A percentile compares a stretch with the other conserved stretches of the same genome.
phyloP scores from a whole-genome alignment of 2,329 filamentous ascomycete species.

The Remersonia thermophila region DNA sequence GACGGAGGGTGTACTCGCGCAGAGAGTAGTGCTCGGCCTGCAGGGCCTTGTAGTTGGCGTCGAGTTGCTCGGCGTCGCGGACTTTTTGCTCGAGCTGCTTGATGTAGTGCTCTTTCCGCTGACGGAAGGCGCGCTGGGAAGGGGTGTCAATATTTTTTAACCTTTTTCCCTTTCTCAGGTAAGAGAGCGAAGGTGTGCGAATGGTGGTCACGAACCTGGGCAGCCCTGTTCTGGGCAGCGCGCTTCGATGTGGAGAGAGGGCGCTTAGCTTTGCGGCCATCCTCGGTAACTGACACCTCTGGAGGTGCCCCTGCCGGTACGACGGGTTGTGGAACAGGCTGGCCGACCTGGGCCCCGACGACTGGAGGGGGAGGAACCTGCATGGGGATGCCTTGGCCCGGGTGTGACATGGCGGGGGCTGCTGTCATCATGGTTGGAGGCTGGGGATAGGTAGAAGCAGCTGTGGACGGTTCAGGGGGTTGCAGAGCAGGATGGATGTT shows the following conservation, averaged over 20 bases:
- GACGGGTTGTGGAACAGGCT: not conserved
- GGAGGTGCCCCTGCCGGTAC: constrained; percentile 20
- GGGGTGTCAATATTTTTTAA: too few species aligned
- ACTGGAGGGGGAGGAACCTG: not conserved
- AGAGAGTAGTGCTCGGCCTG: constrained; percentile 84
- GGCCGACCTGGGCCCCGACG: not conserved
- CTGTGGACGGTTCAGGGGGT: too few species aligned
- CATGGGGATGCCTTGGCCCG: constrained; percentile 17
- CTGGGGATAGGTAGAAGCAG: too few species aligned
- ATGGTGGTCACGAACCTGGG: constrained; percentile 56
- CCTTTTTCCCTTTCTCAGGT: too few species aligned
- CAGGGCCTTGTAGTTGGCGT: constrained; percentile 64
- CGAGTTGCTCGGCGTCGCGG: constrained; percentile 63
- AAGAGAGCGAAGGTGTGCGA: constrained; percentile 6
- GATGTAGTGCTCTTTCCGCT: constrained; percentile 96
- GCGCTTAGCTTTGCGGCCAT: constrained; percentile 69
- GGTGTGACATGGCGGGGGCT: constrained; percentile 13
- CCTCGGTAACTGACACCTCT: constrained; percentile 20
- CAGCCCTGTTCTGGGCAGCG: constrained; percentile 90
- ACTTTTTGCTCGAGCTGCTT: constrained; percentile 95
- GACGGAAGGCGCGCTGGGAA: constrained; percentile 78
- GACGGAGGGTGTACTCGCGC: constrained; percentile 80
- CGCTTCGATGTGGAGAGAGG: constrained; percentile 93
- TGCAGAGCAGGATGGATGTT: constrained; percentile 39
- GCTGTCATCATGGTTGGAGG: constrained; percentile 24